A percentile compares a stretch with the other conserved stretches of the same genome.
These are phyloP conservation scores for Fraxinus baroniana DNA, from an alignment of 305 asterid genomes.

Conservation along the genomic window DNA sequence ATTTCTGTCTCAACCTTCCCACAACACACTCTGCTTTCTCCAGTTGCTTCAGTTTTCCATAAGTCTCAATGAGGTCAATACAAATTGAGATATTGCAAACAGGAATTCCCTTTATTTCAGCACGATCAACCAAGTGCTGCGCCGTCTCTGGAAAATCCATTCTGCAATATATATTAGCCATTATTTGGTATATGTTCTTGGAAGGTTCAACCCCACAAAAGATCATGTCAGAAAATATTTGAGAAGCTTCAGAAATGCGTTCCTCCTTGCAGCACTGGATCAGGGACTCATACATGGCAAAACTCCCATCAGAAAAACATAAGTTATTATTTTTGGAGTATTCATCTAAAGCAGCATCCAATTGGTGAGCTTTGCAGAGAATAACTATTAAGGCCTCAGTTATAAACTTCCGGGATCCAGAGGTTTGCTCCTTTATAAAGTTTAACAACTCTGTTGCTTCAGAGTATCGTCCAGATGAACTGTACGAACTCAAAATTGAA, in stretches of 20 bases:
- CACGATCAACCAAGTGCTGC: slow-evolving; percentile 58
- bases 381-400: slow-evolving; percentile 73
- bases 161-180: slow-evolving; percentile 57
- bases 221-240: slow-evolving; percentile 81
- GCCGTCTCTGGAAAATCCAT: slow-evolving; percentile 88
- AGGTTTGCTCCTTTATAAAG: slow-evolving; percentile 54
- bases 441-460: slow-evolving; percentile 75
- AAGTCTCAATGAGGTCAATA: slow-evolving; percentile 67
- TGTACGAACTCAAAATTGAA: slow-evolving; percentile 73
- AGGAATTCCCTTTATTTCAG: slow-evolving; percentile 49
- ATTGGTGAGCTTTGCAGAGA: slow-evolving; percentile 68
- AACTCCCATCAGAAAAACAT: slow-evolving; percentile 37
- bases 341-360: slow-evolving; percentile 77
- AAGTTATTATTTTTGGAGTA: slow-evolving; percentile 45
- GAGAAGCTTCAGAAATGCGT: slow-evolving; percentile 72
- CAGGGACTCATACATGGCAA: slow-evolving; percentile 61
- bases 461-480: slow-evolving; percentile 67
- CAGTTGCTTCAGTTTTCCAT: slow-evolving; percentile 67
- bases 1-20: slow-evolving; percentile 55
- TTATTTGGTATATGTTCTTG: slow-evolving; percentile 44
- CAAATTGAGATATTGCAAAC: slow-evolving; percentile 51
- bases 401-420: slow-evolving; percentile 51
- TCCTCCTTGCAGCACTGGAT: slow-evolving; percentile 61
- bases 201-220: slow-evolving; percentile 68
- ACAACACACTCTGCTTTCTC: slow-evolving; percentile 73